phyloP scores from a whole-genome alignment of 2,329 filamentous ascomycete species.

The Chrysoporthe austroafricana region DNA sequence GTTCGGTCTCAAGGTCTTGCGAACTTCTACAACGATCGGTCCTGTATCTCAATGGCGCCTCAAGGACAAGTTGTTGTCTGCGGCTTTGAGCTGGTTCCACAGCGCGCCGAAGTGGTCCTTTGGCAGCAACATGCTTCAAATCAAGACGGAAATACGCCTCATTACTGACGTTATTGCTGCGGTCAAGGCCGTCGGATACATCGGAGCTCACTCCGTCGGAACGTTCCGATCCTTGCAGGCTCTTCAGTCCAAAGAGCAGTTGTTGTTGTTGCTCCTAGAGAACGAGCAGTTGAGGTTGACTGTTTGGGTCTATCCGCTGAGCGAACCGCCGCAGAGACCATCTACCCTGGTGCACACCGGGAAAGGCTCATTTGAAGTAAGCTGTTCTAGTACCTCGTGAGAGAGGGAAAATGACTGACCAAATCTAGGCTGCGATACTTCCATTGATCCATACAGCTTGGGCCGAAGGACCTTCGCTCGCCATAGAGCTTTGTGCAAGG shows the following conservation, averaged over 20 bases:
- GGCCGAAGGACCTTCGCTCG: conserved; percentile 81
- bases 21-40: conserved; percentile 70
- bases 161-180: conserved; percentile 74
- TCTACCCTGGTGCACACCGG: conserved; percentile 44
- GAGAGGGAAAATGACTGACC: conserved; percentile 26
- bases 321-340: conserved; percentile 54
- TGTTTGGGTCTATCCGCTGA: conserved; percentile 88
- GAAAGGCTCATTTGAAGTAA: conserved; percentile 47
- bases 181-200: conserved; percentile 65
- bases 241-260: conserved; percentile 76
- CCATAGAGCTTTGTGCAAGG: conserved; percentile 80
- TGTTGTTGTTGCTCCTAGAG: conserved; percentile 79
- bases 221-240: conserved; percentile 70
- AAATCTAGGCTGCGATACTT: conserved; percentile 55
- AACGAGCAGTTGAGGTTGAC: conserved; percentile 82
- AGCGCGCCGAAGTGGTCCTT: conserved; percentile 89
- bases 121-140: conserved; percentile 88
- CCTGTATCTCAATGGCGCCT: conserved; percentile 73
- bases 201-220: conserved; percentile 57
- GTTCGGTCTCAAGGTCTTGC: conserved; percentile 78
- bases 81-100: conserved; percentile 86
- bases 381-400: conserved; percentile 19
- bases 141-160: conserved; percentile 88
- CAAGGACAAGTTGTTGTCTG: conserved; percentile 87
- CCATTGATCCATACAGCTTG: conserved; percentile 81